A percentile compares a stretch with the other conserved stretches of the same genome.
These are phyloP conservation scores for Backusella westeae DNA, from an alignment of 192 early-diverging fungal genomes.

Conservation along the genomic window DNA sequence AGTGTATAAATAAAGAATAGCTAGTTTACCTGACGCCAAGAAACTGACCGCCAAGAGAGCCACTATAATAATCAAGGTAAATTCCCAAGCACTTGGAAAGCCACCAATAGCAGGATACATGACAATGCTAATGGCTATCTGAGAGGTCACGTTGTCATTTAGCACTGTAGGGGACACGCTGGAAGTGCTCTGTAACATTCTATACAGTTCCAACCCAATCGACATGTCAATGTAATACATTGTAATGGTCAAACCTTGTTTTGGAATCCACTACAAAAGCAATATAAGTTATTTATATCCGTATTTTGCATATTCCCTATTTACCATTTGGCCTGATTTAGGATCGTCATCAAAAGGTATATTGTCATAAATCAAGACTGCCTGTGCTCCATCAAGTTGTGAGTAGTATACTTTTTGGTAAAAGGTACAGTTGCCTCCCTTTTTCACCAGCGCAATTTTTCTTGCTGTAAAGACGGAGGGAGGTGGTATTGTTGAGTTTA, in stretches of 20 bases:
- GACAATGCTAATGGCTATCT: constrained; percentile 14
- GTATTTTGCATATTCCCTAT: neutral
- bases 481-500: constrained; percentile 1
- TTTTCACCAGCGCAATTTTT: constrained; percentile 31
- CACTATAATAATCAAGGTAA: constrained; percentile 45
- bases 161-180: neutral
- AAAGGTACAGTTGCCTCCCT: constrained; percentile 34
- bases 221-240: constrained; percentile 21
- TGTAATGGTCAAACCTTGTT: constrained; percentile 18
- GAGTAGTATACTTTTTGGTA: constrained; percentile 35
- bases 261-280: constrained; percentile 17
- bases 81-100: constrained; percentile 49
- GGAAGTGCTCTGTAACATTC: constrained; percentile 16
- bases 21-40: constrained; percentile 40
- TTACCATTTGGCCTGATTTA: constrained; percentile 21
- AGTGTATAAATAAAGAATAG: neutral
- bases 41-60: constrained; percentile 43
- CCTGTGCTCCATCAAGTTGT: constrained; percentile 29
- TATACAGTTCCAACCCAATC: constrained; percentile 13
- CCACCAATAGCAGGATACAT: constrained; percentile 27
- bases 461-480: neutral
- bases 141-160: constrained; percentile 16
- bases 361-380: constrained; percentile 39
- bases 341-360: constrained; percentile 21
- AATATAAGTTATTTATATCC: neutral